Percentiles rank a stretch among this genome's conserved stretches.
Conservation (phyloP, 1,139 yeast genomes). For the Taiozyma sp. region DNA sequence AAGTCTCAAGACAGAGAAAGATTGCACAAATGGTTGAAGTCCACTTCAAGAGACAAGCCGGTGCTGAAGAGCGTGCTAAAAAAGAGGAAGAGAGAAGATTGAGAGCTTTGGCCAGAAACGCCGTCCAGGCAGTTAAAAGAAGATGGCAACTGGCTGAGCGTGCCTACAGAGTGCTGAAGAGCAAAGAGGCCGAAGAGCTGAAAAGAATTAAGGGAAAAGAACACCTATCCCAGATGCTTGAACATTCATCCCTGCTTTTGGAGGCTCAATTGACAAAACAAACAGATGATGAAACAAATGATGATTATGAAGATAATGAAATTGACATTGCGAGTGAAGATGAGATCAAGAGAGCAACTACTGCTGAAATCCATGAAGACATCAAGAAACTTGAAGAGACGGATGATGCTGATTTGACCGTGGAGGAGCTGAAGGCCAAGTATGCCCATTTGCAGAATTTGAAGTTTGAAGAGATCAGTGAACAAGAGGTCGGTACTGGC, state of each 20-base stretch:
- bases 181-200: slow-evolving; percentile 59
- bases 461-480: slow-evolving; percentile 24
- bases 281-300: slow-evolving; percentile 21
- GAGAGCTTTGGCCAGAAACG: slow-evolving; percentile 65
- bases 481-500: slow-evolving; percentile 19
- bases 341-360: slow-evolving; percentile 11
- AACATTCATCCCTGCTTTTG: slow-evolving; percentile 82
- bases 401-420: slow-evolving; percentile 45
- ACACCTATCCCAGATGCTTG: slow-evolving; percentile 82
- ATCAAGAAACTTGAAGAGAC: slow-evolving; percentile 17
- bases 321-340: slow-evolving; percentile 26
- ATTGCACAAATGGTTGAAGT: slow-evolving; percentile 79
- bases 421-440: slow-evolving; percentile 61
- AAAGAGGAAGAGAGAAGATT: slow-evolving; percentile 67
- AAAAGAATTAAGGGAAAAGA: slow-evolving; percentile 77
- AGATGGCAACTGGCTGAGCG: slow-evolving; percentile 91
- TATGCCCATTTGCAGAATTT: slow-evolving; percentile 47
- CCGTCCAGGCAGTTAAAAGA: slow-evolving; percentile 79
- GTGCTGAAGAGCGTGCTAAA: slow-evolving; percentile 79
- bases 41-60: slow-evolving; percentile 80
- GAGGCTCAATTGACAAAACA: slow-evolving; percentile 68
- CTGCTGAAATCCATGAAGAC: slow-evolving; percentile 11
- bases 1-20: slow-evolving; percentile 63
- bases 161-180: slow-evolving; percentile 52
- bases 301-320: slow-evolving; percentile 28